phyloP scores from a whole-genome alignment of 139 green algal species.

The Auxenochlorella pyrenoidosa region DNA sequence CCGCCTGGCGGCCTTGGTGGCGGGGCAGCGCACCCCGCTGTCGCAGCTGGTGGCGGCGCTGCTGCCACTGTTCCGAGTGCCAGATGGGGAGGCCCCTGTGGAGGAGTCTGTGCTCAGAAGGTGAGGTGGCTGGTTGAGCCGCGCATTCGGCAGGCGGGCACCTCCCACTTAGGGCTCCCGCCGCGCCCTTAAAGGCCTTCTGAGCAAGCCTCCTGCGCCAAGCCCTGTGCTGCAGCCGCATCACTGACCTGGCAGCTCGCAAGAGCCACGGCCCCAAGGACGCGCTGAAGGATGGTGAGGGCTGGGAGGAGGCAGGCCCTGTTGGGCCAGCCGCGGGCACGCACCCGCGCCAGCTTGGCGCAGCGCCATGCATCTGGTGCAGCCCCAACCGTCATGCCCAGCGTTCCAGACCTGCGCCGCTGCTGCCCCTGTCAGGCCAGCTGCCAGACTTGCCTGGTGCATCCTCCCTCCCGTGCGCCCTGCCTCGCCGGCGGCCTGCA shows the following conservation, averaged over 20 bases:
- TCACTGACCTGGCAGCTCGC: slow-evolving; percentile 71
- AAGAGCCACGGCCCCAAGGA: slow-evolving; percentile 71
- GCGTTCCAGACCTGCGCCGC: not conserved
- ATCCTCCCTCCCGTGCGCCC: no score
- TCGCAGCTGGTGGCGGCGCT: slow-evolving; percentile 45
- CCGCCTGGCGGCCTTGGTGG: slow-evolving; percentile 48
- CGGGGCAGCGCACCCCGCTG: slow-evolving; percentile 51
- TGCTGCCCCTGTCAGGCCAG: no score
- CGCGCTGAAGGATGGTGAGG: slow-evolving; percentile 59
- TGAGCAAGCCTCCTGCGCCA: not conserved
- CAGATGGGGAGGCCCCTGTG: slow-evolving; percentile 23
- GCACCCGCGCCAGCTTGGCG: no score
- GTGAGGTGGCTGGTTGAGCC: slow-evolving; percentile 59
- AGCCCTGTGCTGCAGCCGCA: slow-evolving; percentile 38
- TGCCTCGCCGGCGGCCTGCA: not conserved
- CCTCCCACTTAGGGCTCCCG: no score
- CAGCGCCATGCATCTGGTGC: no score
- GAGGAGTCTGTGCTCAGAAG: slow-evolving; percentile 46
- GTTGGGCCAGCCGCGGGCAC: no score
- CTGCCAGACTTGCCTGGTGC: no score
- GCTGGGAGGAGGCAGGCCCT: no score
- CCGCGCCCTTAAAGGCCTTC: not conserved
- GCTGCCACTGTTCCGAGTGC: slow-evolving; percentile 38
- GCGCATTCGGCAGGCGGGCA: no score
- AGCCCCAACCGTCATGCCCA: no score